Evolutionary conservation across 1,284 basidiomycete species (phyloP).

Genomic region (Malassezia vespertilionis): DNA sequence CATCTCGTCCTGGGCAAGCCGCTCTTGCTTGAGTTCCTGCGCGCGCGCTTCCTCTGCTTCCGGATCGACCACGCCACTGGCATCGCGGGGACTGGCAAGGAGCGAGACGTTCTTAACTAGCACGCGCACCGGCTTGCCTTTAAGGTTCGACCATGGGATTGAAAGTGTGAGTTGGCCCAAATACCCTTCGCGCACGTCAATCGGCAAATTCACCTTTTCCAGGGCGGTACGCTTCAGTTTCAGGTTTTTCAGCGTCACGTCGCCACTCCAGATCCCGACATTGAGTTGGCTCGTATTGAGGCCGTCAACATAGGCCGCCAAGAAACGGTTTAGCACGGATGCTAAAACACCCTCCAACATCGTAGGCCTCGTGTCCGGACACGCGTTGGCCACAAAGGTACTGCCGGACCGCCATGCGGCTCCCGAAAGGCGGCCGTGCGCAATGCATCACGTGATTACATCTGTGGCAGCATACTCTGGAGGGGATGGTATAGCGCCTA

Average conservation of each 20-base stretch:
- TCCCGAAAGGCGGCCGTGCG: no score
- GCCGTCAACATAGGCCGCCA: conserved; percentile 92
- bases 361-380: no score
- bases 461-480: no score
- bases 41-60: conserved; percentile 72
- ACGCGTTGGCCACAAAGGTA: no score
- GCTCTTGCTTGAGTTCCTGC: conserved; percentile 78
- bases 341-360: conserved; percentile 47
- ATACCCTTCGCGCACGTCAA: conserved; percentile 86
- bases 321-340: conserved; percentile 60
- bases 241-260: conserved; percentile 64
- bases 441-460: no score
- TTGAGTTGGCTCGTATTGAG: conserved; percentile 89
- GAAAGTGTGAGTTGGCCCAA: conserved; percentile 83
- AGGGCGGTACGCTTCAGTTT: conserved; percentile 85
- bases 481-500: no score
- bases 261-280: conserved; percentile 87
- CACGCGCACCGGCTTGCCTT: conserved; percentile 83
- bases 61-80: conserved; percentile 60
- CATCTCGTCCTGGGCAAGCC: conserved; percentile 76
- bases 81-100: conserved; percentile 72
- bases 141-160: conserved; percentile 90
- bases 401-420: no score
- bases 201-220: conserved; percentile 89
- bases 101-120: conserved; percentile 89